Percentiles rank a stretch among this genome's conserved stretches.
phyloP scores from a whole-genome alignment of 441 rosid species.

The Erysimum pusillum region DNA sequence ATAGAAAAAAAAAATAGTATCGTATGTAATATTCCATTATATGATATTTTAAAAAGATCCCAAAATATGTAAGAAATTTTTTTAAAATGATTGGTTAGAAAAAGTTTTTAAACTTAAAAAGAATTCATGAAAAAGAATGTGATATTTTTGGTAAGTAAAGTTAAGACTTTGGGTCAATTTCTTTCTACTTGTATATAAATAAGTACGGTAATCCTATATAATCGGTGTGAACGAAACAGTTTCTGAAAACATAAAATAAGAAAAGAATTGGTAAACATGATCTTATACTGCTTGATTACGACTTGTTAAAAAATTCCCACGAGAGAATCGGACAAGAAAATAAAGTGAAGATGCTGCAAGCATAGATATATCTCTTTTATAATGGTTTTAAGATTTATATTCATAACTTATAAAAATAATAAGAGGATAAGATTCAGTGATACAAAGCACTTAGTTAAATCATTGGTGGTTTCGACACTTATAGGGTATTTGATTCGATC shows the following conservation, averaged over 20 bases:
- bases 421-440: conserved; percentile 42
- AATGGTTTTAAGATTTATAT: conserved; percentile 9
- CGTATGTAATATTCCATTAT: neutral
- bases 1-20: neutral
- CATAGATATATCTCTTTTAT: conserved; percentile 13
- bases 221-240: conserved; percentile 8
- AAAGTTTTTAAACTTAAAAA: neutral
- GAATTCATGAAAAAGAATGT: neutral
- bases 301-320: conserved; percentile 14
- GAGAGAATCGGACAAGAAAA: conserved; percentile 33
- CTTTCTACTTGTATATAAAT: conserved; percentile 6
- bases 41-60: neutral
- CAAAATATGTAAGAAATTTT: neutral
- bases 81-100: neutral
- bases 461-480: conserved; percentile 42
- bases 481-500: conserved; percentile 44
- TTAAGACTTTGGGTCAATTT: neutral
- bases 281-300: conserved; percentile 12
- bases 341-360: conserved; percentile 42
- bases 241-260: neutral
- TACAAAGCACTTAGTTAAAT: conserved; percentile 41
- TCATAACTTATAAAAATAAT: conserved; percentile 17
- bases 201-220: neutral
- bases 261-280: conserved; percentile 14
- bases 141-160: neutral